phyloP scores from a whole-genome alignment of 2,329 filamentous ascomycete genomes.

The Fonsecaea multimorphosa region DNA sequence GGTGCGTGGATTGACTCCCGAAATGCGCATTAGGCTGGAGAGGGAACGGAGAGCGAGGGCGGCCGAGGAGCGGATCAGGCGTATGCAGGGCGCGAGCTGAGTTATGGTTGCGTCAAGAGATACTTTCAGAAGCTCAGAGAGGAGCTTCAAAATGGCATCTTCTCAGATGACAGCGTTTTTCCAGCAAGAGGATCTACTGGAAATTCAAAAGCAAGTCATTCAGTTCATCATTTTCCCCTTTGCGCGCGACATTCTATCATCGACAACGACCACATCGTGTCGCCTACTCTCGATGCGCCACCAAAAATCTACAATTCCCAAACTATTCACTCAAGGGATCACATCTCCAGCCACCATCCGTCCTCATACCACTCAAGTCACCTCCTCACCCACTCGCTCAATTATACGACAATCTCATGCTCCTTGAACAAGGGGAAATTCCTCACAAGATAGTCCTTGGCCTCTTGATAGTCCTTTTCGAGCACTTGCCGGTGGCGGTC shows the following conservation, averaged over 20 bases:
- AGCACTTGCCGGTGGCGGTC: conserved; percentile 21
- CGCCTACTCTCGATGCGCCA: not conserved
- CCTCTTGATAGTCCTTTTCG: conserved; percentile 23
- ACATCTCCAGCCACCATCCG: not conserved
- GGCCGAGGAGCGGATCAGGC: conserved; percentile 82
- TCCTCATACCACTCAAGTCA: not conserved
- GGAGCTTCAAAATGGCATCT: not conserved
- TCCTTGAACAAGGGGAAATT: conserved; percentile 36
- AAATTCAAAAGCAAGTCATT: not conserved
- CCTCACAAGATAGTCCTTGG: conserved; percentile 21
- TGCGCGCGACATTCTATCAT: not conserved
- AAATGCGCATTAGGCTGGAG: conserved; percentile 83
- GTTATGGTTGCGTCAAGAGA: not conserved
- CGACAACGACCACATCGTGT: not conserved
- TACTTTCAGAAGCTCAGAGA: not conserved
- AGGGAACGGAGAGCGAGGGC: conserved; percentile 88
- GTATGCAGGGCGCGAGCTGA: conserved; percentile 57
- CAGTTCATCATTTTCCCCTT: not conserved
- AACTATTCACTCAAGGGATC: not conserved
- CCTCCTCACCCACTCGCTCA: not conserved
- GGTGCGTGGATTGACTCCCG: conserved; percentile 79
- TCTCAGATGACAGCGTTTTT: not conserved
- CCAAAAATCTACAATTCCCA: not conserved
- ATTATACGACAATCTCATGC: conserved; percentile 33
- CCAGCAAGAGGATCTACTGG: not conserved